Evolutionary conservation across 306 rosid genomes (phyloP).

Genomic region (Vachellia pachyceras): DNA sequence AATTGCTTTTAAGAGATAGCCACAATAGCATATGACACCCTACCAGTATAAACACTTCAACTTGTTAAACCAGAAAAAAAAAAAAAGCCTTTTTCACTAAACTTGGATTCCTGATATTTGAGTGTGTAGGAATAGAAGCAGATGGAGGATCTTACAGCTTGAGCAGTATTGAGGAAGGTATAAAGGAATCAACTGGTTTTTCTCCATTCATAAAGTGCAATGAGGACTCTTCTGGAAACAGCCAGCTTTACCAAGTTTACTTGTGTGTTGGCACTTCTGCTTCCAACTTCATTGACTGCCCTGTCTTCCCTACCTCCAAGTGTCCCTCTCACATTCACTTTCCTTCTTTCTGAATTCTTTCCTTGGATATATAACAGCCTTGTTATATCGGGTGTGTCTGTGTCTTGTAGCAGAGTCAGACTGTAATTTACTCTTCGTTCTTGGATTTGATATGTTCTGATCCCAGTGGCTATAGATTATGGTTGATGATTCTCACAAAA

Average conservation of each 20-base stretch:
- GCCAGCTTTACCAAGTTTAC: conserved; percentile 62
- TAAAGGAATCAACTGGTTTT: conserved; percentile 46
- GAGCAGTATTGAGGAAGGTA: conserved; percentile 46
- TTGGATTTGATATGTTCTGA: too few relatives aligned
- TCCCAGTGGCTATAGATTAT: too few relatives aligned
- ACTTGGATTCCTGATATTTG: too few relatives aligned
- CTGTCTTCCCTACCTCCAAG: conserved; percentile 42
- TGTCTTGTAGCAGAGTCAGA: too few relatives aligned
- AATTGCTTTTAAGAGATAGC: too few relatives aligned
- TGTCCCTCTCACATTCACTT: conserved; percentile 44
- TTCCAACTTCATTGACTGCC: conserved; percentile 48
- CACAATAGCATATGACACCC: too few relatives aligned
- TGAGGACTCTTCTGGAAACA: conserved; percentile 49
- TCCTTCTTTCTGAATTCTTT: conserved; percentile 43
- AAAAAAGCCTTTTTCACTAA: too few relatives aligned
- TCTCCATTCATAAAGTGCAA: conserved; percentile 58
- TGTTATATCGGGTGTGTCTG: not conserved
- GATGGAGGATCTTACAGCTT: conserved; percentile 54
- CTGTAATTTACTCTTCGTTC: not conserved
- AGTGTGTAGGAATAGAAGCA: conserved; percentile 48
- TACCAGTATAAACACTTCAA: too few relatives aligned
- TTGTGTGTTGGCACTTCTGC: conserved; percentile 59
- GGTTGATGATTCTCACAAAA: too few relatives aligned
- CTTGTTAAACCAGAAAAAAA: too few relatives aligned
- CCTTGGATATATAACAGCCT: not conserved